Conservation (phyloP, 1,284 basidiomycete genomes). For the Trichosporon inkin region DNA sequence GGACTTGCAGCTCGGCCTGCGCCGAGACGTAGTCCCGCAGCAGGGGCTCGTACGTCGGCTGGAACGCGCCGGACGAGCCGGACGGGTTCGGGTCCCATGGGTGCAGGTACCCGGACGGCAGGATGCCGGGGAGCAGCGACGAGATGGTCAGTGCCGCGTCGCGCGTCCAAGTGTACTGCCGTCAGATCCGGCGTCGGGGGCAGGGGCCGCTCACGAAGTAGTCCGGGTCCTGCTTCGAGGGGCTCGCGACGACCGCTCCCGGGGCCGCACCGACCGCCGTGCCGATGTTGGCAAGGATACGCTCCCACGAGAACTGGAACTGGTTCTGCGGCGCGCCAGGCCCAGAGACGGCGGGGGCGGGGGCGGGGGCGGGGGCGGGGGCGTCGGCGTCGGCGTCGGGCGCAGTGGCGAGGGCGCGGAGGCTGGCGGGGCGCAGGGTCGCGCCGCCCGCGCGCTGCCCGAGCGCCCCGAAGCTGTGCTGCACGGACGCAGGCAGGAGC, state of each 20-base stretch:
- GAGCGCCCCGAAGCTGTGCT: not conserved
- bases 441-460: not conserved
- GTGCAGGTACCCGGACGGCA: slow-evolving; percentile 24
- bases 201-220: slow-evolving; percentile 41
- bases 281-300: slow-evolving; percentile 43
- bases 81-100: slow-evolving; percentile 23
- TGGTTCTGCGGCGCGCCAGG: slow-evolving; percentile 15
- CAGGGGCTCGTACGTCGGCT: slow-evolving; percentile 6
- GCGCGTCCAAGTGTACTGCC: slow-evolving; percentile 53
- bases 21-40: slow-evolving; percentile 37
- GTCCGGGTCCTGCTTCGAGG: slow-evolving; percentile 48
- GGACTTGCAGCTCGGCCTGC: slow-evolving; percentile 49
- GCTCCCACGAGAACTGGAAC: slow-evolving; percentile 21
- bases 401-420: not conserved
- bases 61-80: not conserved
- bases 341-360: too few species aligned
- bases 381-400: too few species aligned
- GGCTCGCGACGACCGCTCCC: slow-evolving; percentile 52
- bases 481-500: not conserved
- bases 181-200: not conserved
- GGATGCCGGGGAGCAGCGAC: slow-evolving; percentile 36
- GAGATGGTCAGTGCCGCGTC: slow-evolving; percentile 50
- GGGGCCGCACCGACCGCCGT: slow-evolving; percentile 41
- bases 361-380: too few species aligned
- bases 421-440: not conserved